Base-by-base conservation (phyloP, 106 monocot genomes). In the Dactylorhiza incarnata region DNA sequence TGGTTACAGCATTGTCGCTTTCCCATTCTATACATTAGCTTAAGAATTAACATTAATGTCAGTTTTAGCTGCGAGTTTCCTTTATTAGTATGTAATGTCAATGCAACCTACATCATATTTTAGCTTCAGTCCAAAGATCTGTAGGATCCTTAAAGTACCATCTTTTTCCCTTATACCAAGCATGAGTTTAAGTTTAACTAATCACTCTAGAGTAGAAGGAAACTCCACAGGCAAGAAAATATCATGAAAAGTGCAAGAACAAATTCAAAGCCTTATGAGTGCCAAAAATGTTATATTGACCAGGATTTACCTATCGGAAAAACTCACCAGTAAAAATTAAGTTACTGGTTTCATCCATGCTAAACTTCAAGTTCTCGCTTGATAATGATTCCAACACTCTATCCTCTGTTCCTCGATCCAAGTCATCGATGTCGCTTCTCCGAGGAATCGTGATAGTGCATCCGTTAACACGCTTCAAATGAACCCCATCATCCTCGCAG, bases 261-360 rank as follows among this genome's bases (percentile, higher is more conserved):
- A 70, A 7, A 70, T 11, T 70, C 14, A 70, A 70, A 46, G 45
- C n/a, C n/a, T 7, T 20, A 58, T 59, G 58, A 9, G 7, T 59
- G 58, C 22, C 58, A 59, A 59, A 59, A 59, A 6, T 22, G 37
- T 37, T 66, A 7, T 66, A 37, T 23, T 66, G 13, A 37, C 8
- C 24, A 13, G 66, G 14, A 66, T 26, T 12, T 37, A 37, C 24
- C 37, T 5, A 66, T 37, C 66, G 16, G 43, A 75, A 50, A 70
- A 53, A 84, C 82, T 85, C 75, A 90, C 89, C 74, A 76, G 81
- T 48, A 67, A 73, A 56, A 49, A 73, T 11, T 80, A 70, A 70
- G 25, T 14, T 46, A 70, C 45, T n/a, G n/a, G 46, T n/a, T 70
- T 70, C 69, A 70, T 70, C 69, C 1, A 70, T 3, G 13, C 24